Conservation (phyloP, 208 protist species). For the Trypanosoma mega region DNA sequence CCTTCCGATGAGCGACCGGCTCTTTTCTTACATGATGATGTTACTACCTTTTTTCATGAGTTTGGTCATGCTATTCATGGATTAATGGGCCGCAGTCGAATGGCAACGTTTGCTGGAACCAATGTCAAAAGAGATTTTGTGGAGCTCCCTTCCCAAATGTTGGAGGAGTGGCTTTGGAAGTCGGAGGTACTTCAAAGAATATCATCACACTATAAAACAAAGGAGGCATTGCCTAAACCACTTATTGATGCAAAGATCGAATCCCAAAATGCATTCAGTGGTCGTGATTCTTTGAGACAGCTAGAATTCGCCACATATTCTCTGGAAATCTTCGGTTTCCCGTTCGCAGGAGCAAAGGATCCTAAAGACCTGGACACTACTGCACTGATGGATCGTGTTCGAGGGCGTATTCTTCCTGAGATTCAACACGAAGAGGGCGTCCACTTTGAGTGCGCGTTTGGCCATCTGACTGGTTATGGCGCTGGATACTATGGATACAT, state of each 20-base stretch:
- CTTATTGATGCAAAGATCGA: conserved; percentile 80
- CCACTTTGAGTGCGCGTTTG: conserved; percentile 82
- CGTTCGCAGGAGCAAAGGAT: conserved; percentile 53
- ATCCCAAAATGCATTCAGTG: conserved; percentile 77
- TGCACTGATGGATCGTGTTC: conserved; percentile 51
- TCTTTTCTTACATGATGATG: conserved; percentile 80
- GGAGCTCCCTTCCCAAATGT: conserved; percentile 88
- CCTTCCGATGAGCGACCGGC: conserved; percentile 65
- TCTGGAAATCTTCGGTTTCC: conserved; percentile 60
- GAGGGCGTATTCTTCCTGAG: conserved; percentile 54
- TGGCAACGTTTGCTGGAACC: conserved; percentile 76
- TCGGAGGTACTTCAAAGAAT: conserved; percentile 73
- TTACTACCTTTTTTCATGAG: conserved; percentile 90
- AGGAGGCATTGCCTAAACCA: conserved; percentile 51
- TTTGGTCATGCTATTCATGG: conserved; percentile 89
- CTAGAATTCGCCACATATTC: conserved; percentile 81
- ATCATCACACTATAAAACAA: conserved; percentile 82
- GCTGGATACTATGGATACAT: conserved; percentile 87
- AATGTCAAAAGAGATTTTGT: conserved; percentile 87
- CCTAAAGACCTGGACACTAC: conserved; percentile 51
- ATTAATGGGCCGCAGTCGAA: conserved; percentile 71
- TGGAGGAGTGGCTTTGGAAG: conserved; percentile 92
- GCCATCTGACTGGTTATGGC: conserved; percentile 77
- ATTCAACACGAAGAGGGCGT: conserved; percentile 54
- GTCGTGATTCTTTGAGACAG: conserved; percentile 67